Conservation (phyloP, 805 yeast genomes). For the Novakomyces olei region DNA sequence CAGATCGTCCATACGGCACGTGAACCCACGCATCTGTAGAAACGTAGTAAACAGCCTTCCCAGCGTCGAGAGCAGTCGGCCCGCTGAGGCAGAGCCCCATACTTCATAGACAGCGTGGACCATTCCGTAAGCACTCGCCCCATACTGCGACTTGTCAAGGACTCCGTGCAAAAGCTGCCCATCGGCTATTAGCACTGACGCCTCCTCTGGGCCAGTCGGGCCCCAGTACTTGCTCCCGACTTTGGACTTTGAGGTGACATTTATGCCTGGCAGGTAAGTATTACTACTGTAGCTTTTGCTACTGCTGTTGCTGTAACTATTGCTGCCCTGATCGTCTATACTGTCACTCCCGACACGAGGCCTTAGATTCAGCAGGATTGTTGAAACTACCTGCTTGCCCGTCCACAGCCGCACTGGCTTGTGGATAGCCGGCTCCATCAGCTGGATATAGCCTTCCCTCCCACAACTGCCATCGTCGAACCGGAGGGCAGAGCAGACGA, state of each 20-base stretch:
- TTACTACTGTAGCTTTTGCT: too few relatives aligned
- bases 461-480: constrained; percentile 77
- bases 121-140: constrained; percentile 90
- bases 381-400: constrained; percentile 71
- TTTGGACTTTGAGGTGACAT: constrained; percentile 63
- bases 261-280: constrained; percentile 74
- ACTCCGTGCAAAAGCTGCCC: constrained; percentile 87
- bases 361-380: constrained; percentile 71
- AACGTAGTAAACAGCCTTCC: constrained; percentile 90
- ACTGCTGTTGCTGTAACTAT: too few relatives aligned
- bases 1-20: constrained; percentile 99
- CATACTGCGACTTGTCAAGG: constrained; percentile 92
- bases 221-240: constrained; percentile 94
- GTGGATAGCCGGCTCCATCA: constrained; percentile 71
- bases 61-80: constrained; percentile 70
- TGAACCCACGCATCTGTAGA: constrained; percentile 76
- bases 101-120: constrained; percentile 93
- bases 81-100: constrained; percentile 79
- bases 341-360: too few relatives aligned
- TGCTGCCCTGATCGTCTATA: too few relatives aligned
- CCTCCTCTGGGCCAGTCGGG: constrained; percentile 55
- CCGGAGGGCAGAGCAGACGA: constrained; percentile 77
- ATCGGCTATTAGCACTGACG: constrained; percentile 59
- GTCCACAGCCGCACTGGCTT: constrained; percentile 92
- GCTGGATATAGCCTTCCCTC: constrained; percentile 27